Evolutionary conservation across 2,329 filamentous ascomycete genomes (phyloP).

Genomic region (Didymella pinodella): DNA sequence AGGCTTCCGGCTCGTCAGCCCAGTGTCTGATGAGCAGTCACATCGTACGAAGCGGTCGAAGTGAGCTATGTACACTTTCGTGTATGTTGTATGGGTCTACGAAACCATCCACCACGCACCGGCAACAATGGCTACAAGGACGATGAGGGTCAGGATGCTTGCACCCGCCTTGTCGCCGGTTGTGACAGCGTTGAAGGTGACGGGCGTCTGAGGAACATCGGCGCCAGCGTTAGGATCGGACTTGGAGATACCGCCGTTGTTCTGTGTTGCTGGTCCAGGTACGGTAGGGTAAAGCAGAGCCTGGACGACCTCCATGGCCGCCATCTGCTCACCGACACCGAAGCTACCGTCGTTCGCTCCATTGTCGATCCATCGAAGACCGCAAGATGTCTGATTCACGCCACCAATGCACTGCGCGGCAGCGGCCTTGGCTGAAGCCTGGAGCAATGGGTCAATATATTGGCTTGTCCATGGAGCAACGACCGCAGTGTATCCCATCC

Average conservation of each 20-base stretch:
- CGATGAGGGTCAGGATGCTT: constrained; percentile 67
- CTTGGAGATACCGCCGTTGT: constrained; percentile 60
- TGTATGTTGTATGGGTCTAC: constrained; percentile 24
- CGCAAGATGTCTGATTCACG: constrained; percentile 56
- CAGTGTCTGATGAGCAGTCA: neutral
- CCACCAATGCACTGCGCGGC: constrained; percentile 63
- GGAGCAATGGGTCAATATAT: constrained; percentile 60
- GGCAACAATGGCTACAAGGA: constrained; percentile 63
- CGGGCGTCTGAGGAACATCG: constrained; percentile 40
- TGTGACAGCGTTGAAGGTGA: constrained; percentile 54
- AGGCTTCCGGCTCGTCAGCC: neutral
- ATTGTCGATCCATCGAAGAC: constrained; percentile 54
- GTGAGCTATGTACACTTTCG: constrained; percentile 1
- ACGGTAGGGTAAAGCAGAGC: constrained; percentile 50
- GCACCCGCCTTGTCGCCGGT: constrained; percentile 73
- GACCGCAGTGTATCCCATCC: constrained; percentile 53
- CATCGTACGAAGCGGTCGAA: neutral
- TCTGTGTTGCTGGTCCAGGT: constrained; percentile 54
- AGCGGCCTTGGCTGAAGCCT: constrained; percentile 63
- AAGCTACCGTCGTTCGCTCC: constrained; percentile 57
- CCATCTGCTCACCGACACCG: constrained; percentile 68
- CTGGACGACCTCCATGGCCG: constrained; percentile 63
- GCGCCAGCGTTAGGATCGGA: constrained; percentile 56
- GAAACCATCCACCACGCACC: constrained; percentile 64
- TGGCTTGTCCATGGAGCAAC: constrained; percentile 49